Percentiles rank a stretch among this genome's conserved stretches.
Evolutionary conservation across 176 grass and related monocot genomes (phyloP).

Genomic region (Rhynchospora tenuis): DNA sequence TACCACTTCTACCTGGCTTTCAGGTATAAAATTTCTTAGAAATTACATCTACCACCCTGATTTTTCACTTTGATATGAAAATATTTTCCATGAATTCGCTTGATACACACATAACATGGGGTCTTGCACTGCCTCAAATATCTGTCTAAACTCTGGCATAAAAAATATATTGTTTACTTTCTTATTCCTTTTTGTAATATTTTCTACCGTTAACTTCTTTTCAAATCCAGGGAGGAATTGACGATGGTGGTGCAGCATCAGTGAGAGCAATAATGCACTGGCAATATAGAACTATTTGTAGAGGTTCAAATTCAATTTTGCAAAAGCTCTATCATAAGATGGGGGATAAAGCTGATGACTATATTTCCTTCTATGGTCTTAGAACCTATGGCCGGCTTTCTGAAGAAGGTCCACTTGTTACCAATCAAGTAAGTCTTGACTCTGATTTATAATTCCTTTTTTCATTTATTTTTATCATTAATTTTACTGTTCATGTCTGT

Average conservation of each 20-base stretch:
- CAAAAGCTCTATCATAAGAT: conserved; percentile 57
- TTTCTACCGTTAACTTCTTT: neutral
- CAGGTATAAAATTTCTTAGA: conserved; percentile 43
- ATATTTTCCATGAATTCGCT: neutral
- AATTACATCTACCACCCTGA: neutral
- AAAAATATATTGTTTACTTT: neutral
- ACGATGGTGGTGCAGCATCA: conserved; percentile 70
- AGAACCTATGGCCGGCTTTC: conserved; percentile 59
- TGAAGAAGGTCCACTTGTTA: conserved; percentile 55
- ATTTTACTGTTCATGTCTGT: neutral
- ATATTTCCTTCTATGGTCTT: conserved; percentile 85
- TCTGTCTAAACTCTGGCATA: neutral
- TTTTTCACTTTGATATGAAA: neutral
- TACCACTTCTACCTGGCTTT: conserved; percentile 85
- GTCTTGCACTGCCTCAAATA: neutral
- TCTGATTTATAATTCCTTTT: neutral
- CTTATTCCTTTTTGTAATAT: neutral
- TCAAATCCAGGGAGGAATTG: conserved; percentile 57
- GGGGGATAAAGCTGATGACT: conserved; percentile 61
- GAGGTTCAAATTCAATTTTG: conserved; percentile 70
- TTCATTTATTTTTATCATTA: neutral
- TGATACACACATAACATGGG: neutral
- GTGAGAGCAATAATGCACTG: conserved; percentile 88
- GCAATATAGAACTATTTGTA: conserved; percentile 80
- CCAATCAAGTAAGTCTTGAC: conserved; percentile 50